Base-by-base conservation (phyloP, 805 yeast genomes). In the Nadsonia fulvescens region DNA sequence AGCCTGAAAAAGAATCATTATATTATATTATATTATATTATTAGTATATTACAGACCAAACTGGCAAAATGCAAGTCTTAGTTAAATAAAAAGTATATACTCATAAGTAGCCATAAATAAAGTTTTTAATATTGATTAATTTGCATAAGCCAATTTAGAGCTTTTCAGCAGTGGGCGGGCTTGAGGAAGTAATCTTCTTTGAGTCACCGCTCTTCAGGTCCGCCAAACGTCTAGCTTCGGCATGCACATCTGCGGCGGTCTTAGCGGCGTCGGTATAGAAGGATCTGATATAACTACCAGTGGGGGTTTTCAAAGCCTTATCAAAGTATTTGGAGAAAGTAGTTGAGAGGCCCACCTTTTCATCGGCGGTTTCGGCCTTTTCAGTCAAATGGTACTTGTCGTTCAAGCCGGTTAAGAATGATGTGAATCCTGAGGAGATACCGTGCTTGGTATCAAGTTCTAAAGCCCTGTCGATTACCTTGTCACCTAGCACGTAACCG, bases 221-320 rank as follows among this genome's bases (percentile, higher is more conserved):
- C 12, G 75, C 75, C 43, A 76, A 57, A 39, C 86, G 58, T 36
- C 58, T 58, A 12, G 91, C 91, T 50, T 76, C 86, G 29, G 56
- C 61, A 46, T 77, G 83, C 25, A 76, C 76, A 30, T 68, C 70
- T 28, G 53, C 51, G 2, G 63, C 74, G 36, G 70, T 75, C 31
- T 54, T 56, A 10, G 63, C 63, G 20, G 67, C 58, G 14, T 45
- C 59, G 16, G 61, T 50, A 49, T 76, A 77, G 47, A 70, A 73
- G 7, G 53, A 51, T 38, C 69, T 73, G 24, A 76, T 53, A 46
- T 58, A 70, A 13, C 63, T 46, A 5, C 89, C 89, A 29, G 49
- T 43, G 13, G 38, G 44, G 10, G 55, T 50, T 22, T 42, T 39
- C 22, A 46, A 29, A 4, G 63, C 63, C 23, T 40, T 35, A 24